Evolutionary conservation across 208 protist species (phyloP).

Genomic region (Naegleria gruberi): DNA sequence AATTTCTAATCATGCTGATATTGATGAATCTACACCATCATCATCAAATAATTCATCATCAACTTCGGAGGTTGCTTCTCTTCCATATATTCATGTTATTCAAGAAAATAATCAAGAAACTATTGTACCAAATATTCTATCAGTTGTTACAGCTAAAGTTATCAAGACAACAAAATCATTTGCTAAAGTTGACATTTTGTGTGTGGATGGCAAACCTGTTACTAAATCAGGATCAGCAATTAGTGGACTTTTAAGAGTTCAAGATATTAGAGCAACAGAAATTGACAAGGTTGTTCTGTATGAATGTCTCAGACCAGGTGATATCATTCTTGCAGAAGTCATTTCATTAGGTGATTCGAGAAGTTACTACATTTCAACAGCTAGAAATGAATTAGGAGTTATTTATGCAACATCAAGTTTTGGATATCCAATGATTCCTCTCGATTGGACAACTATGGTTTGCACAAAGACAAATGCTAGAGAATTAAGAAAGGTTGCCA

Average conservation of each 20-base stretch:
- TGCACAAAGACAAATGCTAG: conserved; percentile 55
- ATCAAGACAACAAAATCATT: conserved; percentile 7
- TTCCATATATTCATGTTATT: neutral
- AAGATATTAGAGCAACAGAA: conserved; percentile 55
- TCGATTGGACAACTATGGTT: conserved; percentile 56
- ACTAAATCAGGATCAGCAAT: conserved; percentile 43
- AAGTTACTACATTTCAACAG: conserved; percentile 60
- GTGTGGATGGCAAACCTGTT: conserved; percentile 40
- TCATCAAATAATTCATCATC: neutral
- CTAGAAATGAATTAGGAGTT: conserved; percentile 61
- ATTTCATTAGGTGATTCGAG: conserved; percentile 54
- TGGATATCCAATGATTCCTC: conserved; percentile 50
- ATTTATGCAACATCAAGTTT: conserved; percentile 49
- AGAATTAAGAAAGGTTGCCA: conserved; percentile 58
- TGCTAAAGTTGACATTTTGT: conserved; percentile 42
- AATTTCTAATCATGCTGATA: neutral
- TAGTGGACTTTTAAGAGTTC: conserved; percentile 31
- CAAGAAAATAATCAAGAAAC: neutral
- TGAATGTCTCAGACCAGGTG: conserved; percentile 62
- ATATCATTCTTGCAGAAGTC: conserved; percentile 11
- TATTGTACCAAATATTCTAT: conserved; percentile 6
- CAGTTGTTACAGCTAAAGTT: neutral
- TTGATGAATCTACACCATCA: neutral
- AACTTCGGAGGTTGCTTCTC: neutral
- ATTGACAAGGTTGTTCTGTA: conserved; percentile 65